Evolutionary conservation across 495 filamentous ascomycete species (phyloP), one percentile per base, ranked within the genome.

Genomic region (Podospora didyma): DNA sequence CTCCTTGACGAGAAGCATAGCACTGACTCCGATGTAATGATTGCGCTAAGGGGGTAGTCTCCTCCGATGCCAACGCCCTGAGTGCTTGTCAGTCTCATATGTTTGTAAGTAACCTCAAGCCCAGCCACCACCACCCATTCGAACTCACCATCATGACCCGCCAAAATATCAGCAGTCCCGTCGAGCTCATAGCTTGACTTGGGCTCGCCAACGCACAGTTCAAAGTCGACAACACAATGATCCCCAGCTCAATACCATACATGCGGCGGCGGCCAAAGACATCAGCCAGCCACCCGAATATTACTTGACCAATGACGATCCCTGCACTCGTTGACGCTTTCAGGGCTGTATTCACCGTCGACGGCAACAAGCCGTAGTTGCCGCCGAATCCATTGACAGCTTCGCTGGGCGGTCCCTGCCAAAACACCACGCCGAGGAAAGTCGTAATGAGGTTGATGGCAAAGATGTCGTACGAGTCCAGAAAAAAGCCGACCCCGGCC

Each of bases 401-500:
- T 23, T 49, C 53, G 37, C 60, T 55, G 7, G 70, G 68, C 22
- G 64, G 14, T 5, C 69, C 75, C 48, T 84, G 78, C 83, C 83
- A 89, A 74, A 83, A 92, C 51, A 88, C 86, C 12, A 90, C 74
- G 26, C 89, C 89, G 24, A 92, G 71, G 73, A 92, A 86, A 41
- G 76, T 75, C 9, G 82, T 85, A 44, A 86, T 73, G 45, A 89
- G 75, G 59, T 87, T 88, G 68, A 93, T 88, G 46, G 89, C 86
- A 66, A 94, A 96, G 67, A 91, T 87, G 60, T 86, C 83, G 69
- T 88, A 88, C 12, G 84, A 83, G 67, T 90, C 89, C 28, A 88
- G 89, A 73, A 93, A 92, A 81, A 93, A 92, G 57, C 89, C 89
- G 48, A 89, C 82, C 62, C 89, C 89, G n/a, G 89, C 88, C 7